phyloP scores from a whole-genome alignment of 257 asterid species.

The Mitragyna speciosa region DNA sequence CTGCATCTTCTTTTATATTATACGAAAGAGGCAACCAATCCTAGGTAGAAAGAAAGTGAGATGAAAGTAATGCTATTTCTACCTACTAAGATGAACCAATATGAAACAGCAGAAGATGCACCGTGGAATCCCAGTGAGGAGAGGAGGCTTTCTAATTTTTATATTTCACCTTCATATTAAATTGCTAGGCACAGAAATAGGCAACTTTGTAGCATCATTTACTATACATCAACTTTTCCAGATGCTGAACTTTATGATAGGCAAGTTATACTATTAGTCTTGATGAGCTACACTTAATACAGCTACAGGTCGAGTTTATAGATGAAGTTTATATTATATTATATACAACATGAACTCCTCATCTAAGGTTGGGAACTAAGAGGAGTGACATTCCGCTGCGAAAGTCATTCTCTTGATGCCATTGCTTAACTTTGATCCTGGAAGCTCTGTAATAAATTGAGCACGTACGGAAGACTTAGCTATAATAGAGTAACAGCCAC shows the following conservation, averaged over 20 bases:
- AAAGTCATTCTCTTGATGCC: neutral
- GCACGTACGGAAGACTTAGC: neutral
- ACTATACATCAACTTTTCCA: neutral
- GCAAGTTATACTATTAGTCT: neutral
- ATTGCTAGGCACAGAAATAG: neutral
- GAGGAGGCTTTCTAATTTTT: too few species aligned
- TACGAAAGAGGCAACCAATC: neutral
- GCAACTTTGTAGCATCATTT: neutral
- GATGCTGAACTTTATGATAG: neutral
- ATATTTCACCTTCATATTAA: neutral
- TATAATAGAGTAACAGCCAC: neutral
- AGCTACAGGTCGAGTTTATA: neutral
- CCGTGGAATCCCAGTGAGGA: neutral
- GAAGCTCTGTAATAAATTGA: neutral
- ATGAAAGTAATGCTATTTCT: neutral
- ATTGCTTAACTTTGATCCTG: neutral
- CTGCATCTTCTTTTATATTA: too few species aligned
- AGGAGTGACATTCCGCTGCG: too few species aligned
- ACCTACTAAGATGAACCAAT: neutral
- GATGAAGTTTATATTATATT: neutral
- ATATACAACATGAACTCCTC: neutral
- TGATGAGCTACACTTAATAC: neutral
- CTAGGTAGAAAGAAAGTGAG: neutral
- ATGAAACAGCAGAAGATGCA: constrained; percentile 1
- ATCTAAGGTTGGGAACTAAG: neutral